Evolutionary conservation across 768 basidiomycete species (phyloP).

Genomic region (Coprinopsis cinerea): DNA sequence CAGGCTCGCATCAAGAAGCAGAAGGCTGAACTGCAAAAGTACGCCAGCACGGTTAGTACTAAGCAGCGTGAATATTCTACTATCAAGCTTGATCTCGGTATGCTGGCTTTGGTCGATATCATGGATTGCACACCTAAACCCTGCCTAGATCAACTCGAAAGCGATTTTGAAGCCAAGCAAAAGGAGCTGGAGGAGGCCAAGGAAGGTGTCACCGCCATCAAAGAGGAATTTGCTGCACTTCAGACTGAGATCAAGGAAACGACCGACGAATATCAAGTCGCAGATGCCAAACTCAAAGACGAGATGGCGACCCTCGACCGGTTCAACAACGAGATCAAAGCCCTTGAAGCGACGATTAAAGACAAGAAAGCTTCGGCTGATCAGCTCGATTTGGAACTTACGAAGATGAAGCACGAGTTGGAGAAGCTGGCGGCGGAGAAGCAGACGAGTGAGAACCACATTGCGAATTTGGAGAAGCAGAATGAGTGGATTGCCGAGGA

Average conservation of each 20-base stretch:
- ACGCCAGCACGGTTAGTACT: conserved; percentile 74
- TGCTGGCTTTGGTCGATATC: too few relatives aligned
- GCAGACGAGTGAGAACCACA: conserved; percentile 41
- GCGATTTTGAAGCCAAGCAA: conserved; percentile 57
- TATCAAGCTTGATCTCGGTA: conserved; percentile 81
- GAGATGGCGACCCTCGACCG: conserved; percentile 84
- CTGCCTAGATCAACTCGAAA: conserved; percentile 68
- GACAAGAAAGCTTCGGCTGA: conserved; percentile 66
- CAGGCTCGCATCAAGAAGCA: conserved; percentile 76
- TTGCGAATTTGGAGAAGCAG: conserved; percentile 70
- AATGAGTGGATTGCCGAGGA: conserved; percentile 89
- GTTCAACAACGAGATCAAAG: conserved; percentile 85
- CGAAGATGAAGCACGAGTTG: conserved; percentile 57
- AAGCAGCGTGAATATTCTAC: conserved; percentile 90
- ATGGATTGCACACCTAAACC: too few relatives aligned
- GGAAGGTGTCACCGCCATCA: conserved; percentile 45
- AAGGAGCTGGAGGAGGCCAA: conserved; percentile 35
- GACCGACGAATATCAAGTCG: conserved; percentile 54
- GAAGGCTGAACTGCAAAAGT: conserved; percentile 76
- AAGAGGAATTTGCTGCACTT: conserved; percentile 59
- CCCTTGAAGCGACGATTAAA: conserved; percentile 77
- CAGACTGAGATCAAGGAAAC: conserved; percentile 38
- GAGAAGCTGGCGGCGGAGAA: conserved; percentile 72
- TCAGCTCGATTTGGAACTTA: conserved; percentile 60
- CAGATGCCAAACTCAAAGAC: conserved; percentile 68